Conservation (phyloP, 169 alveolate genomes). For the Plasmodium vivax region DNA sequence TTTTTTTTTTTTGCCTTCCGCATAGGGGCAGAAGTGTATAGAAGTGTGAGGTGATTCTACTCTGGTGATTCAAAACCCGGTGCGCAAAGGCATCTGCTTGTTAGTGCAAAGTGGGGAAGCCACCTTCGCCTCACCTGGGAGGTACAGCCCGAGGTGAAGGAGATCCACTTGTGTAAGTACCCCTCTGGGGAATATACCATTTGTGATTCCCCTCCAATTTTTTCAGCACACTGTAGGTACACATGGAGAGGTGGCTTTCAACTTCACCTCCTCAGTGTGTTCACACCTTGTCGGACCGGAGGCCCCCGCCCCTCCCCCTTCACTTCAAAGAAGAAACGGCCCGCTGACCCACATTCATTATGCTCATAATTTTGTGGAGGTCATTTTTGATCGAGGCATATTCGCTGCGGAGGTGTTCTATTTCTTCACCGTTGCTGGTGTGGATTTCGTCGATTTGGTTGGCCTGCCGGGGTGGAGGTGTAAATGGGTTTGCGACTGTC, state of each 20-base stretch:
- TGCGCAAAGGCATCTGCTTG: neutral
- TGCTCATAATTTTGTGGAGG: conserved; percentile 28
- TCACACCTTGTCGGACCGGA: neutral
- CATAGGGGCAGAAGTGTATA: neutral
- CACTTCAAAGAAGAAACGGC: conserved; percentile 2
- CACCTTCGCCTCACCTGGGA: neutral
- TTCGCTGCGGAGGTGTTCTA: conserved; percentile 29
- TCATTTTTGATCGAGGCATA: conserved; percentile 21
- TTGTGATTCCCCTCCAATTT: neutral
- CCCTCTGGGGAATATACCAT: neutral
- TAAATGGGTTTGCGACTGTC: neutral
- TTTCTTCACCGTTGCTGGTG: conserved; percentile 20
- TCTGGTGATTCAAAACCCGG: neutral
- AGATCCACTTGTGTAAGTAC: neutral
- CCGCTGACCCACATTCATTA: conserved; percentile 41
- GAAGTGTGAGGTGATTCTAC: neutral
- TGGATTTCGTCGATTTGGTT: conserved; percentile 39
- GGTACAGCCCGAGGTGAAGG: neutral
- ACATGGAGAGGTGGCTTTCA: neutral
- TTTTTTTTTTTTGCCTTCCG: neutral
- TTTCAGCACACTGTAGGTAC: neutral
- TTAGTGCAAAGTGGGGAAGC: neutral
- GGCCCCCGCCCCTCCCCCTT: neutral
- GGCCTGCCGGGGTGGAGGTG: neutral
- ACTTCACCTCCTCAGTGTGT: neutral